Percentiles rank a stretch among this genome's conserved stretches.
These are phyloP conservation scores for Zymoseptoria tritici DNA, from an alignment of 2,329 filamentous ascomycete species.

Conservation along the genomic window DNA sequence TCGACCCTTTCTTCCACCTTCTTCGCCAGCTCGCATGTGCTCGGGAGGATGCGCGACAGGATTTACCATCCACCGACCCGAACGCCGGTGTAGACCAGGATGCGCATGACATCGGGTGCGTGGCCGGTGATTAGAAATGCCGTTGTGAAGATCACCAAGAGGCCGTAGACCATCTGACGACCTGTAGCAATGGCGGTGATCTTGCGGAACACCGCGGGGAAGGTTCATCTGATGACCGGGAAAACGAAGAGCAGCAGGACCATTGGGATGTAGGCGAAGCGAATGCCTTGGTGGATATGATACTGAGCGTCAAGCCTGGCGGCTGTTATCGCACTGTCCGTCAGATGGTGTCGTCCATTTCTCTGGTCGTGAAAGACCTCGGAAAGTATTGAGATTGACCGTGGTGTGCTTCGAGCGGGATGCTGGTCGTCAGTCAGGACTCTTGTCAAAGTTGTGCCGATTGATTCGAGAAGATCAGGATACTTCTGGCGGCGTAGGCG, in stretches of 20 bases:
- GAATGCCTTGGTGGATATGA: background rate
- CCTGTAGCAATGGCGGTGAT: too few species aligned
- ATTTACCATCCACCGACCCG: background rate
- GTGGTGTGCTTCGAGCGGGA: background rate
- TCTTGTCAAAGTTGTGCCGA: too few species aligned
- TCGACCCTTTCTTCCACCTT: background rate
- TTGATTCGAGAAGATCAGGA: too few species aligned
- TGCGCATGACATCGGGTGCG: background rate
- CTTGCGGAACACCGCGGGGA: too few species aligned
- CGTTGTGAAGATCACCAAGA: background rate
- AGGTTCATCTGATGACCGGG: background rate
- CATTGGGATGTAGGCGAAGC: background rate
- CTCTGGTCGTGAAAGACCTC: too few species aligned
- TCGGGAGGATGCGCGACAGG: background rate
- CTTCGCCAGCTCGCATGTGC: background rate
- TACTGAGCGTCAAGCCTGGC: background rate
- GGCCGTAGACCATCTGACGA: background rate
- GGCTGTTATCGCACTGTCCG: background rate
- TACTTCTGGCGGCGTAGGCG: too few species aligned
- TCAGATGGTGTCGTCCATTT: background rate
- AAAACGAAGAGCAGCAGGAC: background rate
- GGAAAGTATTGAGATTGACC: too few species aligned
- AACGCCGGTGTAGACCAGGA: background rate
- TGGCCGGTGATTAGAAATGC: background rate
- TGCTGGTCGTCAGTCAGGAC: too few species aligned